A percentile compares a stretch with the other conserved stretches of the same genome.
phyloP scores from a whole-genome alignment of 2,329 filamentous ascomycete genomes.

The Beauveria asiatica region DNA sequence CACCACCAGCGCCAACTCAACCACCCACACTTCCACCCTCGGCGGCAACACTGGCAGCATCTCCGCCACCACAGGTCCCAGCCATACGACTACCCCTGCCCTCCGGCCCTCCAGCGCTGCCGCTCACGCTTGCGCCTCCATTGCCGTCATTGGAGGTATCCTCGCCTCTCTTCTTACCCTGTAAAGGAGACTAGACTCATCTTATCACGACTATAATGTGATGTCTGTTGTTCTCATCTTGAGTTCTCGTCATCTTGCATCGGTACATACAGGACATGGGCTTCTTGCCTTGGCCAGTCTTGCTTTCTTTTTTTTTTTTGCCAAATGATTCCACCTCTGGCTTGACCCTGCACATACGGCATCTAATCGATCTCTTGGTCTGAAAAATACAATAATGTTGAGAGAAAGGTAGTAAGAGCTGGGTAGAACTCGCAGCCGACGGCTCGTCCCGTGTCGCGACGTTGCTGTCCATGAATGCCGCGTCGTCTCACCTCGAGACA shows the following conservation, averaged over 20 bases:
- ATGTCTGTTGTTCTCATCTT: conserved; percentile 2
- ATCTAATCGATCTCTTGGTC: not conserved
- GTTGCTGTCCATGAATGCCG: not conserved
- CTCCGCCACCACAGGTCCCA: conserved; percentile 16
- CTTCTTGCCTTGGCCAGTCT: not conserved
- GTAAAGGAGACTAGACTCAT: conserved; percentile 25
- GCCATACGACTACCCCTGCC: conserved; percentile 15
- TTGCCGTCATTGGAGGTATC: conserved; percentile 32
- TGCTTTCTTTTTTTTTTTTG: not conserved
- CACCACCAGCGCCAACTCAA: conserved; percentile 7
- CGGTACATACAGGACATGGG: not conserved
- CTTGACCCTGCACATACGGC: not conserved
- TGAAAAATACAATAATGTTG: not conserved
- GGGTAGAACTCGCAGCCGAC: not conserved
- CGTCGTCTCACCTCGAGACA: conserved; percentile 7
- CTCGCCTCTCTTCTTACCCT: conserved; percentile 34
- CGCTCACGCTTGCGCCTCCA: conserved; percentile 27
- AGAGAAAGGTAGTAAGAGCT: not conserved
- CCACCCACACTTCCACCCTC: not conserved
- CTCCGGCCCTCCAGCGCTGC: conserved; percentile 17
- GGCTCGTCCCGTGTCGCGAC: not conserved
- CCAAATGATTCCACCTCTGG: not conserved
- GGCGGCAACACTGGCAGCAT: conserved; percentile 14
- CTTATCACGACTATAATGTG: not conserved
- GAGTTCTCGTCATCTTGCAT: conserved; percentile 3